Evolutionary conservation across 2,329 filamentous ascomycete species (phyloP).

Genomic region (Fusarium sp.): DNA sequence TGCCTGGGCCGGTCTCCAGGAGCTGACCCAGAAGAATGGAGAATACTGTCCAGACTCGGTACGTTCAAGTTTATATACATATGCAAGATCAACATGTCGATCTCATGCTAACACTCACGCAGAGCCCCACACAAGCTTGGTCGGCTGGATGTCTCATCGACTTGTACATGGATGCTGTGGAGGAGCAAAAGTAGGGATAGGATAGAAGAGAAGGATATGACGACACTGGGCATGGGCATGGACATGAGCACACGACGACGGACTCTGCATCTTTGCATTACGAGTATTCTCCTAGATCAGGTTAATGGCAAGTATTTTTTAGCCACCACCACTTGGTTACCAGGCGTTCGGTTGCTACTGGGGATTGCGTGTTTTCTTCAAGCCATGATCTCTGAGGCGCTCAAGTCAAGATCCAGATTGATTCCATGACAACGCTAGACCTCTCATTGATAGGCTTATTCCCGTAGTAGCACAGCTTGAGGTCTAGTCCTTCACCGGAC

Average conservation of each 20-base stretch:
- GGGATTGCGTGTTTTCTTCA: neutral
- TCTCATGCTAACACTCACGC: conserved; percentile 32
- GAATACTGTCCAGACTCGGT: conserved; percentile 89
- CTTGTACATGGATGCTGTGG: conserved; percentile 89
- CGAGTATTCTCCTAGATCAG: conserved; percentile 32
- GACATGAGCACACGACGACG: conserved; percentile 19
- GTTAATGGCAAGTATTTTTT: conserved; percentile 32
- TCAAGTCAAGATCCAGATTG: neutral
- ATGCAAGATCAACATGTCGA: neutral
- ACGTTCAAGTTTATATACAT: conserved; percentile 50
- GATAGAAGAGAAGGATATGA: conserved; percentile 24
- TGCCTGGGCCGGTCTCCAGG: conserved; percentile 90
- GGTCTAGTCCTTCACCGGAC: neutral
- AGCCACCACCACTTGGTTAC: conserved; percentile 5
- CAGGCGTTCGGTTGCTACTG: neutral
- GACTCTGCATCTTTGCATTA: conserved; percentile 12
- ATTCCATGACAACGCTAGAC: neutral
- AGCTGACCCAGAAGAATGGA: conserved; percentile 92
- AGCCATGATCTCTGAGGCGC: neutral
- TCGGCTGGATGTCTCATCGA: conserved; percentile 95
- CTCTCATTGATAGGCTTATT: neutral
- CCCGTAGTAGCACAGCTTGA: neutral
- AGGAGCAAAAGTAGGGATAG: conserved; percentile 55
- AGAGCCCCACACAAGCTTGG: conserved; percentile 97
- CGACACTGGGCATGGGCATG: conserved; percentile 18